Base-by-base conservation (phyloP, 495 filamentous ascomycete species). In the Schizothecium vesticola region DNA sequence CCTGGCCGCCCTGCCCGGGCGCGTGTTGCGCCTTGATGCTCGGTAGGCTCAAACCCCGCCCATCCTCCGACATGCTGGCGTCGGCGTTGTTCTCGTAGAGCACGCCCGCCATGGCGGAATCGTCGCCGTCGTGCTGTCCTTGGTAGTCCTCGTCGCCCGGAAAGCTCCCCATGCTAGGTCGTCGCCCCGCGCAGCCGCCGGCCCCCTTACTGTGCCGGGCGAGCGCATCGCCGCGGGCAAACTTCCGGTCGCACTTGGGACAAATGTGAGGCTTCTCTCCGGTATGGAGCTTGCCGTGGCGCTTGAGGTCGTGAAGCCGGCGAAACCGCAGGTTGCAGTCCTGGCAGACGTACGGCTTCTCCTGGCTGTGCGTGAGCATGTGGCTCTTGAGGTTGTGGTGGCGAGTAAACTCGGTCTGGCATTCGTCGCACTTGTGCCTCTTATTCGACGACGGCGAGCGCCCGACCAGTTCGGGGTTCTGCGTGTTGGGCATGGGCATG, bases 371-470 rank as follows among this genome's bases (percentile, higher is more conserved):
- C 0, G 95, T 99, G 67, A 99, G 86, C 36, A 99, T 86, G 81
- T 99, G 95, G 69, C 92, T 97, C 78, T 99, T 99, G n/a, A 99
- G 86, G 71, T 99, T 99, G 75, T 99, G 95, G 75, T 98, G 96
- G 11, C 95, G 86, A 11, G 95, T 99, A 73, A 99, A 99, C 73
- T 96, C 94, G 9, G 96, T 97, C 4, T 92, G 84, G 82, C 95
- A 99, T 78, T 96, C 97, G 3, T 91, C 93, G 73, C 95, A 99
- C 69, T 94, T 96, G 80, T 99, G 94, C 71, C 95, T 95, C 78
- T 51, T 51, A 2, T 96, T 97, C 24, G 90, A 90, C 7, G 89
- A 86, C n/a, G 93, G 81, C 26, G 79, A 78, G 23, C 71, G 67
- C 13, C 71, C 71, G 4, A 60, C 58, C 25, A 72, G 59, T 16